phyloP scores from a whole-genome alignment of 768 basidiomycete species.

The Russula abietina region DNA sequence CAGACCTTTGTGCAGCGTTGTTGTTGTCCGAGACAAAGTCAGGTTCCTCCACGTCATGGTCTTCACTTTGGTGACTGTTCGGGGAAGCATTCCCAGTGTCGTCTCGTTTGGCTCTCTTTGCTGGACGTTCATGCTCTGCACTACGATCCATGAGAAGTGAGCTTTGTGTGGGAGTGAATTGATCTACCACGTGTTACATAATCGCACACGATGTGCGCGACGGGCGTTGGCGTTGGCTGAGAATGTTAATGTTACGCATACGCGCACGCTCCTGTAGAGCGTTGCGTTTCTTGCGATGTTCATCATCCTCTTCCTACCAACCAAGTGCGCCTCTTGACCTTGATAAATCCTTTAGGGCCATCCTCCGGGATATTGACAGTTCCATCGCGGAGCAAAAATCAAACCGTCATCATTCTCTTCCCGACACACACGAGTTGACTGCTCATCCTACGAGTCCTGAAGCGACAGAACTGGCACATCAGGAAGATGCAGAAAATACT shows the following conservation, averaged over 20 bases:
- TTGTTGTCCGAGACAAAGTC: constrained; percentile 30
- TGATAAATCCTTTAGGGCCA: constrained; percentile 56
- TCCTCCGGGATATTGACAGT: constrained; percentile 64
- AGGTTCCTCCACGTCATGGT: constrained; percentile 28
- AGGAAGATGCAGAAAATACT: constrained; percentile 33
- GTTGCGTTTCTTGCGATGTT: constrained; percentile 9
- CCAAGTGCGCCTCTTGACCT: constrained; percentile 58
- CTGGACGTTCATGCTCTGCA: constrained; percentile 22
- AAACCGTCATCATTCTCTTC: constrained; percentile 8
- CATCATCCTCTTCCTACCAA: constrained; percentile 35
- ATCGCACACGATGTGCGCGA: not conserved
- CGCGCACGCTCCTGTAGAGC: constrained; percentile 11
- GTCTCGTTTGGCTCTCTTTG: constrained; percentile 24
- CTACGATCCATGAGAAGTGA: constrained; percentile 7
- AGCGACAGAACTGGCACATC: constrained; percentile 29
- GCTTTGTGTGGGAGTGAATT: not conserved
- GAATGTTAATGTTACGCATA: constrained; percentile 15
- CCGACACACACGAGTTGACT: constrained; percentile 49
- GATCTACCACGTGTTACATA: constrained; percentile 13
- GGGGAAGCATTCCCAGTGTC: not conserved
- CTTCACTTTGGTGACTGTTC: constrained; percentile 11
- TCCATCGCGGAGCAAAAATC: constrained; percentile 41
- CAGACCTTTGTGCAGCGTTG: constrained; percentile 48
- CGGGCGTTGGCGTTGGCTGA: not conserved
- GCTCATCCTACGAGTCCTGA: constrained; percentile 35